Evolutionary conservation across 805 yeast species (phyloP).

Genomic region (Candida tallmaniae): DNA sequence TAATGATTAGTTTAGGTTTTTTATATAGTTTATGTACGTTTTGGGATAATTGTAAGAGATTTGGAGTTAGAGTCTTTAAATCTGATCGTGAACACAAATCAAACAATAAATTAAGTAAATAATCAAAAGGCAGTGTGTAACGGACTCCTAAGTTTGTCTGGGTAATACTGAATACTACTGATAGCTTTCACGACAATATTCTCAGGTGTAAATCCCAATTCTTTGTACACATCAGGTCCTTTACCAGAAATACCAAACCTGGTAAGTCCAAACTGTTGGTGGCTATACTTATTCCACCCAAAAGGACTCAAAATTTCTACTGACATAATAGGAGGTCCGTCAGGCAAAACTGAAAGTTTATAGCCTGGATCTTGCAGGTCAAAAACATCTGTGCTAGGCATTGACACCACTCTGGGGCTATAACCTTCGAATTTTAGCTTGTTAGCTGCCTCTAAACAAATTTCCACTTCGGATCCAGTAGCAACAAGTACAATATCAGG

Average conservation of each 20-base stretch:
- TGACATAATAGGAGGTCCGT: constrained; percentile 87
- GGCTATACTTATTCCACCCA: constrained; percentile 95
- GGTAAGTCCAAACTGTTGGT: constrained; percentile 93
- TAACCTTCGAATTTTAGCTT: constrained; percentile 59
- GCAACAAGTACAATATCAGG: constrained; percentile 73
- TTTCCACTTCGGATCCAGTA: constrained; percentile 91
- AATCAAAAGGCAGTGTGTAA: constrained; percentile 68
- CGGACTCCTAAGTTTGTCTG: constrained; percentile 62
- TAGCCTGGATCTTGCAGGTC: constrained; percentile 79
- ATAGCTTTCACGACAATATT: constrained; percentile 84
- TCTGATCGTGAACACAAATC: background rate
- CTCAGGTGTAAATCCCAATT: constrained; percentile 87
- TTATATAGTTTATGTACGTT: background rate
- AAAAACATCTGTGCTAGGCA: constrained; percentile 90
- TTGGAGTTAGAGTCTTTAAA: background rate
- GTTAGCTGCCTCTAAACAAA: constrained; percentile 81
- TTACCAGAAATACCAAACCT: constrained; percentile 97
- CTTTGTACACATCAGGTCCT: constrained; percentile 74
- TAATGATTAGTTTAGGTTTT: too few species aligned
- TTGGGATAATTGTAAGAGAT: background rate
- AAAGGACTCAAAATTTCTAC: constrained; percentile 88
- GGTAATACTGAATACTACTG: constrained; percentile 73
- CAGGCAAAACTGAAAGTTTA: constrained; percentile 84
- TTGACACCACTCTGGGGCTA: constrained; percentile 78
- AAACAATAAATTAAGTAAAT: background rate